Evolutionary conservation across 805 yeast species (phyloP).

Genomic region (Zygosaccharomyces siamensis): DNA sequence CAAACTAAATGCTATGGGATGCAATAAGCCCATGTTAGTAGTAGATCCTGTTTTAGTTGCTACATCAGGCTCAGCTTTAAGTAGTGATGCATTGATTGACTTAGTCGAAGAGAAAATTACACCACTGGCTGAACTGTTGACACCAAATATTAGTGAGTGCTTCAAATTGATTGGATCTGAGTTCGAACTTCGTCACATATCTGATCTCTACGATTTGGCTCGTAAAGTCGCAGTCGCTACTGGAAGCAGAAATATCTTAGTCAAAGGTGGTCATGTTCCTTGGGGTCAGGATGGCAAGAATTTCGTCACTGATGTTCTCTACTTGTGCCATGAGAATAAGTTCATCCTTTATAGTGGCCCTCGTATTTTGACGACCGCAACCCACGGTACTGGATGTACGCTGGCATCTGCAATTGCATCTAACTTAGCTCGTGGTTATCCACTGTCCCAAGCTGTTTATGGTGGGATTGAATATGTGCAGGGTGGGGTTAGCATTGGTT

Average conservation of each 20-base stretch:
- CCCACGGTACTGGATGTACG: constrained; percentile 93
- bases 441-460: constrained; percentile 47
- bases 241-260: constrained; percentile 50
- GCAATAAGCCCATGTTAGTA: constrained; percentile 40
- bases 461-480: constrained; percentile 63
- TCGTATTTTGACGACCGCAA: constrained; percentile 45
- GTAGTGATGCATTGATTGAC: constrained; percentile 37
- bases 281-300: constrained; percentile 33
- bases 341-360: constrained; percentile 45
- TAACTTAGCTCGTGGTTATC: constrained; percentile 54
- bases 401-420: constrained; percentile 77
- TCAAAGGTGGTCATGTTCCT: constrained; percentile 80
- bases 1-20: constrained; percentile 33
- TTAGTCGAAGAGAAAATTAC: constrained; percentile 46
- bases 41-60: constrained; percentile 84
- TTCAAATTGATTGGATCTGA: constrained; percentile 32
- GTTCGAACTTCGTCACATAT: constrained; percentile 33
- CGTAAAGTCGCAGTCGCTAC: constrained; percentile 36
- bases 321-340: constrained; percentile 37
- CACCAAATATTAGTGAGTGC: constrained; percentile 78
- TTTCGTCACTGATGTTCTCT: constrained; percentile 51
- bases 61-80: constrained; percentile 65
- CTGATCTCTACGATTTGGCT: constrained; percentile 40
- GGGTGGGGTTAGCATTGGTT: constrained; percentile 50
- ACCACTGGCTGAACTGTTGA: constrained; percentile 53